Conservation (phyloP, 305 asterid genomes). For the Ruellia speciosa region DNA sequence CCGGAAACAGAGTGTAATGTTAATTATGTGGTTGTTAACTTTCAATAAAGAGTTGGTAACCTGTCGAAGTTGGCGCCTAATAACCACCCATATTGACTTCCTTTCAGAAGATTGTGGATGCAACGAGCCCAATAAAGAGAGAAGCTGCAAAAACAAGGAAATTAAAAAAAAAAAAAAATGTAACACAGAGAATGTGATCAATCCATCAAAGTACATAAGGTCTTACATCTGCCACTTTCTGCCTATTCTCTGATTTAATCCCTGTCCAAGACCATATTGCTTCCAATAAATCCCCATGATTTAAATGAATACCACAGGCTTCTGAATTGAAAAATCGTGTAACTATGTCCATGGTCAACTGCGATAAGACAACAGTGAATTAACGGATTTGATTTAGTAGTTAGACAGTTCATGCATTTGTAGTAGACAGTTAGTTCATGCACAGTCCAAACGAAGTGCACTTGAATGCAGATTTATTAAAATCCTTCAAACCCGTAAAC, state of each 20-base stretch:
- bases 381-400: slow-evolving; percentile 5
- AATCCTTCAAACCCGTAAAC: too few relatives aligned
- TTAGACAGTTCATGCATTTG: background rate
- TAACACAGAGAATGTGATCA: slow-evolving; percentile 9
- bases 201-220: slow-evolving; percentile 19
- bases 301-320: slow-evolving; percentile 81
- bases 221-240: slow-evolving; percentile 89
- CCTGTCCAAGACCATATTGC: slow-evolving; percentile 98
- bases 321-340: slow-evolving; percentile 55
- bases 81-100: slow-evolving; percentile 87
- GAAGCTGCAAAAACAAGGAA: slow-evolving; percentile 56
- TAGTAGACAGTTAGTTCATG: background rate
- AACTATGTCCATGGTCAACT: slow-evolving; percentile 76
- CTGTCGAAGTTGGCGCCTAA: slow-evolving; percentile 97
- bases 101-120: slow-evolving; percentile 93
- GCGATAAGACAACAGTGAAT: slow-evolving; percentile 24
- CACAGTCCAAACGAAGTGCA: background rate
- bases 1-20: slow-evolving; percentile 11
- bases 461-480: background rate
- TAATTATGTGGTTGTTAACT: slow-evolving; percentile 4
- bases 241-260: slow-evolving; percentile 65
- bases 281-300: slow-evolving; percentile 85
- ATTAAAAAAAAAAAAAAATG: slow-evolving; percentile 16
- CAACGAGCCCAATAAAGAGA: slow-evolving; percentile 82
- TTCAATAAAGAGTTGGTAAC: slow-evolving; percentile 31